These are phyloP conservation scores for Suillus paluster DNA, from an alignment of 768 basidiomycete species.

Conservation along the genomic window DNA sequence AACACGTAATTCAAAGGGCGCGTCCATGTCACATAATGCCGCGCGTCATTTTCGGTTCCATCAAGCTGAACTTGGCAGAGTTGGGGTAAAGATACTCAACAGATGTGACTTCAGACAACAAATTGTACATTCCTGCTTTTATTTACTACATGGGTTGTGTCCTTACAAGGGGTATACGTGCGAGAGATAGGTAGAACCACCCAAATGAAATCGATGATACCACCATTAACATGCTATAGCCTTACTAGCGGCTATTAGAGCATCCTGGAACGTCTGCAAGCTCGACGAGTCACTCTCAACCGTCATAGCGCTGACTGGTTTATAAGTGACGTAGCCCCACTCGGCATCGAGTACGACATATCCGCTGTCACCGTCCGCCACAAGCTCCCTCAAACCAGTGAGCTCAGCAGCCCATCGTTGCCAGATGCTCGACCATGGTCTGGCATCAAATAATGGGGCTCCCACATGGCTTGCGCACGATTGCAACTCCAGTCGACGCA, in stretches of 20 bases:
- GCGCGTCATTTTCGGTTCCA: too few species aligned
- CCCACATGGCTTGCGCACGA: slow-evolving; percentile 31
- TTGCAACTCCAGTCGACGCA: slow-evolving; percentile 29
- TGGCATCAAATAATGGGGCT: slow-evolving; percentile 16
- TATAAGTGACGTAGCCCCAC: slow-evolving; percentile 28
- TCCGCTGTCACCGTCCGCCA: slow-evolving; percentile 17
- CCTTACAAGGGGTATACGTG: neutral
- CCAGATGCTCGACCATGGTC: slow-evolving; percentile 35
- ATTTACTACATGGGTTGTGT: neutral
- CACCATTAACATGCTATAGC: neutral
- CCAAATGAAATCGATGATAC: neutral
- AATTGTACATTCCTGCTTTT: too few species aligned
- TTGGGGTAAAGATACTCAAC: too few species aligned
- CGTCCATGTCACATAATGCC: too few species aligned
- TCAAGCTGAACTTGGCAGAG: too few species aligned
- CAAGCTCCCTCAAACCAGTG: slow-evolving; percentile 25
- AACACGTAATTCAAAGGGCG: too few species aligned
- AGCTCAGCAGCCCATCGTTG: slow-evolving; percentile 27
- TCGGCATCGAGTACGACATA: slow-evolving; percentile 29
- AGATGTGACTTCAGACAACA: too few species aligned
- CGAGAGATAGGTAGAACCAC: neutral
- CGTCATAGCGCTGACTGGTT: neutral
- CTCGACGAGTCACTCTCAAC: neutral
- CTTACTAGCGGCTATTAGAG: neutral
- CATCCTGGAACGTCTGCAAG: neutral